Evolutionary conservation across 2,329 filamentous ascomycete species (phyloP).

Genomic region (Fusarium sp.): DNA sequence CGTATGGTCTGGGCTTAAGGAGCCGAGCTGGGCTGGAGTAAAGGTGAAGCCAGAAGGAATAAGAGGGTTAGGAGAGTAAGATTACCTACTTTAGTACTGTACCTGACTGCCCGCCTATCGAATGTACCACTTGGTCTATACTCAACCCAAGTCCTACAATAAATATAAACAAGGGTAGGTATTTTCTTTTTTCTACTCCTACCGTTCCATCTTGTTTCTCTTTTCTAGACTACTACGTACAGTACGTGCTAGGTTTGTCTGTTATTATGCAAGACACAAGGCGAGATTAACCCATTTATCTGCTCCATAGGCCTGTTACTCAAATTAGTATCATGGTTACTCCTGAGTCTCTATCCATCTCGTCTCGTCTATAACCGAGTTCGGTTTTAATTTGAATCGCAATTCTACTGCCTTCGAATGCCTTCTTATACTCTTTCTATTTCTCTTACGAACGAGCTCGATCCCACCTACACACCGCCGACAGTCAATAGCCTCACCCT

Average conservation of each 20-base stretch:
- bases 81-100: not conserved
- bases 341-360: conserved; percentile 27
- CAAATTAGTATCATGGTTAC: conserved; percentile 35
- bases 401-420: not conserved
- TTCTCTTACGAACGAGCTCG: not conserved
- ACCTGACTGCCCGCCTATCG: not conserved
- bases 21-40: conserved; percentile 4
- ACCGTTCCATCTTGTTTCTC: conserved; percentile 16
- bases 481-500: not conserved
- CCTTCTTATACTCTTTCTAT: not conserved
- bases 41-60: conserved; percentile 2
- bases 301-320: conserved; percentile 19
- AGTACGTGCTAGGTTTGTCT: not conserved
- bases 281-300: conserved; percentile 33
- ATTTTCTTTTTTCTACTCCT: not conserved
- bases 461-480: not conserved
- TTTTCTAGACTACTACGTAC: not conserved
- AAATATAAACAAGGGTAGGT: not conserved
- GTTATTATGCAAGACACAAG: conserved; percentile 23
- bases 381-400: conserved; percentile 7
- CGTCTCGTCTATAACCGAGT: conserved; percentile 25
- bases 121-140: not conserved
- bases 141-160: not conserved
- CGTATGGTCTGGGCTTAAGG: not conserved
- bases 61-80: conserved; percentile 1